Conservation (phyloP, 805 yeast species). For the Kockiozyma suomiensis region DNA sequence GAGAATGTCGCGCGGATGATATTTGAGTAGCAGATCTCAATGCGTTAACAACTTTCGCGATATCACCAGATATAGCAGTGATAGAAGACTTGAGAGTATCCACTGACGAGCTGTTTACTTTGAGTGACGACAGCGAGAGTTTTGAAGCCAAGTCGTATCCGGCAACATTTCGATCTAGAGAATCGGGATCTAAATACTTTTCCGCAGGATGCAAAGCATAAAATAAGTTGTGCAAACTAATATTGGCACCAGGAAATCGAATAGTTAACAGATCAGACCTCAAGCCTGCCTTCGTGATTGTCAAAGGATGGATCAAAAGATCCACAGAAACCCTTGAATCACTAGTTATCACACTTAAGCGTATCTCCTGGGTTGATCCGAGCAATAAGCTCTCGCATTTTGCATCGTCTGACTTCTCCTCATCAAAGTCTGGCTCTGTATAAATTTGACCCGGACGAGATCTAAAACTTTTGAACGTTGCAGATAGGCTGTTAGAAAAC, state of each 20-base stretch:
- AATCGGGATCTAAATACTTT: slow-evolving; percentile 6
- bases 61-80: slow-evolving; percentile 1
- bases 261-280: slow-evolving; percentile 5
- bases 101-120: slow-evolving; percentile 7
- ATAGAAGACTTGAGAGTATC: slow-evolving; percentile 3
- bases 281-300: background rate
- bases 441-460: background rate
- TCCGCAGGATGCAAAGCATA: background rate
- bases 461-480: background rate
- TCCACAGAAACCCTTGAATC: background rate
- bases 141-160: slow-evolving; percentile 1
- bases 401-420: background rate
- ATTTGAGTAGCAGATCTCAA: background rate
- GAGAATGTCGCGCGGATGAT: background rate
- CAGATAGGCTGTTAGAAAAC: background rate
- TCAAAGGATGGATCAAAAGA: slow-evolving; percentile 2
- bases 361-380: slow-evolving; percentile 5
- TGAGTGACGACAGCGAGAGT: slow-evolving; percentile 1
- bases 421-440: background rate
- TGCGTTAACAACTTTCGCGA: background rate
- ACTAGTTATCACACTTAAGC: background rate
- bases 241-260: slow-evolving; percentile 12
- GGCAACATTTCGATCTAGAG: background rate
- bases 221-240: background rate
- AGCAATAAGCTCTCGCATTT: background rate